Conservation (phyloP, 495 filamentous ascomycete species). For the Neurospora sp. region DNA sequence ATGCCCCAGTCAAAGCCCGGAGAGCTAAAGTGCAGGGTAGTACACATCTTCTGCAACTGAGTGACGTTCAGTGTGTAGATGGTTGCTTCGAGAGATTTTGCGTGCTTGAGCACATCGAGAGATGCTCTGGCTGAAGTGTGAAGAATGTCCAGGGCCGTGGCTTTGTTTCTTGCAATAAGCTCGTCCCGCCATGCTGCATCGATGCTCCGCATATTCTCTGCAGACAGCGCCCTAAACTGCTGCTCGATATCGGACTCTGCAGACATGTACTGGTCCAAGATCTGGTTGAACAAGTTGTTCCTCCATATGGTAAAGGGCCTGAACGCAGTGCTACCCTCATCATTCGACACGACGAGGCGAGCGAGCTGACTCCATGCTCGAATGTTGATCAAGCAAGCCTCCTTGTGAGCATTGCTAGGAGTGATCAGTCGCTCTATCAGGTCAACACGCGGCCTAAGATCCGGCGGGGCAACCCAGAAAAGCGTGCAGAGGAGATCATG, state of each 20-base stretch:
- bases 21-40: constrained; percentile 28
- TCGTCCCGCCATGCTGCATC: constrained; percentile 28
- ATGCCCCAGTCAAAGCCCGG: constrained; percentile 33
- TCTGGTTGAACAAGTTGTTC: constrained; percentile 39
- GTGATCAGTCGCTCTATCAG: constrained; percentile 71
- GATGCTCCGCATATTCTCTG: constrained; percentile 22
- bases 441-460: constrained; percentile 56
- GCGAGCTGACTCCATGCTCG: constrained; percentile 72
- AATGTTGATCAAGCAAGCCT: constrained; percentile 76
- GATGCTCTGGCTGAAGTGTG: constrained; percentile 30
- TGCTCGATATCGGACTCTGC: constrained; percentile 39
- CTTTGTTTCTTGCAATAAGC: constrained; percentile 34
- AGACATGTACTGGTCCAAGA: constrained; percentile 39
- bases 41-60: constrained; percentile 36
- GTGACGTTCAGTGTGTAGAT: constrained; percentile 28
- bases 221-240: constrained; percentile 32
- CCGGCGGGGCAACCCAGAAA: constrained; percentile 72
- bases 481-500: constrained; percentile 86
- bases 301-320: constrained; percentile 62
- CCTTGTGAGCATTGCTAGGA: constrained; percentile 67
- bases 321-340: constrained; percentile 41
- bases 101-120: constrained; percentile 28
- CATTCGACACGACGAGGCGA: constrained; percentile 57
- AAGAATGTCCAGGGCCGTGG: constrained; percentile 34
- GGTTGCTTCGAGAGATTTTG: constrained; percentile 24